Base-by-base conservation (phyloP, 2,329 filamentous ascomycete genomes). In the Pseudofabraea citricarpa region DNA sequence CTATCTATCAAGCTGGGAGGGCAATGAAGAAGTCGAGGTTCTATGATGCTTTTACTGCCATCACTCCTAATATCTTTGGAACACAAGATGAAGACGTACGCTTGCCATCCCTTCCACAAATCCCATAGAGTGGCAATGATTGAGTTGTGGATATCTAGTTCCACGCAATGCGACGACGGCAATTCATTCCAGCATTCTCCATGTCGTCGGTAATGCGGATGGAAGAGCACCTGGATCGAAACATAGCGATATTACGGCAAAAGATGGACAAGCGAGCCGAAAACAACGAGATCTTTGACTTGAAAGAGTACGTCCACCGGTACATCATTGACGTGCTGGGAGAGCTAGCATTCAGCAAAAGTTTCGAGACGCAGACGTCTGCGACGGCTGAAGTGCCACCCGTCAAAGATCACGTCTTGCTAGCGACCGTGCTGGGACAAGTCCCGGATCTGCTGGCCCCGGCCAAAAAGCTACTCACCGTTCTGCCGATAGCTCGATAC, bases 181-280 rank as follows among this genome's bases (percentile, higher is more conserved):
- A 56, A 21, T 62, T 62, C 57, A 58, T 60, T 2, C 57, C 63
- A 38, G 55, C 53, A 37, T 64, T 64, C 42, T 63, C 63, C 15
- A 54, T 56, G 5, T 50, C 48, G 2, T 58, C 55, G 12, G 56
- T 66, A 20, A 65, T 64, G 41, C 54, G 58, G 8, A 65, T 66
- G 64, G 63, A 65, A 37, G 44, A 51, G 20, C 53, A 60, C 26
- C 36, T 66, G 2, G 62, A 66, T 20, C 10, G 29, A 5, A 61
- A 64, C 44, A 58, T 65, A 19, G 41, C 37, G 8, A 54, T 60
- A 9, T 45, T 66, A 5, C 52, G 47, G 6, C 37, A 52, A 1
- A 59, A 54, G 27, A 19, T 40, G 5, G 38, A 5, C 2, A 18
- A 16, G 7, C n/a, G 10, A 6, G 19, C 23, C 16, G 9, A 9